Evolutionary conservation across 805 yeast species (phyloP).

Genomic region (Pichia manshurica): DNA sequence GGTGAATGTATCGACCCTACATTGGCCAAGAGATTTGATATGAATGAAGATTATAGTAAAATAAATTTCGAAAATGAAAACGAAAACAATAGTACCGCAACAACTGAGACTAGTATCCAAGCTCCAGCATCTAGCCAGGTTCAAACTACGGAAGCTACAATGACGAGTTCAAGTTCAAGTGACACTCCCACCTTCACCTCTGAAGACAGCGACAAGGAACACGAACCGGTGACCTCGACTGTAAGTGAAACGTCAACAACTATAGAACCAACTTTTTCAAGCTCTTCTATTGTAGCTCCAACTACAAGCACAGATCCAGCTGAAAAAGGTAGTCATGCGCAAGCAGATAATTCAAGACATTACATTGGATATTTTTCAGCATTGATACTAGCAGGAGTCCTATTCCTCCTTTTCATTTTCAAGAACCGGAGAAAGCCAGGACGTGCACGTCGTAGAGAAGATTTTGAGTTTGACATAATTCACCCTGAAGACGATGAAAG

Average conservation of each 20-base stretch:
- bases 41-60: constrained; percentile 42
- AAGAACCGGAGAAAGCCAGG: constrained; percentile 35
- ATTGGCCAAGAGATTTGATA: constrained; percentile 52
- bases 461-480: constrained; percentile 72
- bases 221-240: neutral
- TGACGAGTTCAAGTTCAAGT: neutral
- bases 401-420: constrained; percentile 38
- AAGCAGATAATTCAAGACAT: constrained; percentile 8
- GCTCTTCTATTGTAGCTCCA: neutral
- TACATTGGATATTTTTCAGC: constrained; percentile 39
- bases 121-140: constrained; percentile 11
- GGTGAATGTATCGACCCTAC: constrained; percentile 70
- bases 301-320: neutral
- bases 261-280: neutral
- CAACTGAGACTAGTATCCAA: neutral
- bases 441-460: constrained; percentile 53
- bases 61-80: constrained; percentile 23
- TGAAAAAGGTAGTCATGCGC: constrained; percentile 3
- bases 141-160: neutral
- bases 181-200: neutral
- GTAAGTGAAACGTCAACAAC: neutral
- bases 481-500: constrained; percentile 51
- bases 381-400: constrained; percentile 54
- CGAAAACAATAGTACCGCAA: constrained; percentile 11
- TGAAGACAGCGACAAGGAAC: constrained; percentile 12